These are phyloP conservation scores for Lentinula sp. DNA, from an alignment of 768 basidiomycete species.

Conservation along the genomic window DNA sequence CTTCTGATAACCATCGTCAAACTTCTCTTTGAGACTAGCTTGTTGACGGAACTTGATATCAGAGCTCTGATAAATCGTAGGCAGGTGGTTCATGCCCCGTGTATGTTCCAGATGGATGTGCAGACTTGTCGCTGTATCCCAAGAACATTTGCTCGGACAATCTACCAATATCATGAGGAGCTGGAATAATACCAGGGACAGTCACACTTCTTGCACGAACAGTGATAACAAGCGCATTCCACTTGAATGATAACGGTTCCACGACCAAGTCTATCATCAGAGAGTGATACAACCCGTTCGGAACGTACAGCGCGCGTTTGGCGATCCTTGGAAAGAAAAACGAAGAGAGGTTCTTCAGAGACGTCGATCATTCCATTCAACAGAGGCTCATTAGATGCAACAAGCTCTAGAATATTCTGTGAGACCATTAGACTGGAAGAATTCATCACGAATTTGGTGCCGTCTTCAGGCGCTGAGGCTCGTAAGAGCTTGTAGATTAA, in stretches of 20 bases:
- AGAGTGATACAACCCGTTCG: not conserved
- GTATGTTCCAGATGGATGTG: not conserved
- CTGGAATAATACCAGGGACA: not conserved
- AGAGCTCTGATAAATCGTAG: not conserved
- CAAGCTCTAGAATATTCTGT: too few species aligned
- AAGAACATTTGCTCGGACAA: not conserved
- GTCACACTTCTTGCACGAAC: too few species aligned
- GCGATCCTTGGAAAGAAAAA: too few species aligned
- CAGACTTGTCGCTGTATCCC: not conserved
- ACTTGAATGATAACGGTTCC: not conserved
- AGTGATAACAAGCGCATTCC: not conserved
- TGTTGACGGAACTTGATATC: not conserved
- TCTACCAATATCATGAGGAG: too few species aligned
- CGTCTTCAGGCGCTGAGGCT: not conserved
- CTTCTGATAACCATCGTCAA: not conserved
- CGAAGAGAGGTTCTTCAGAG: too few species aligned
- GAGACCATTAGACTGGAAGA: too few species aligned
- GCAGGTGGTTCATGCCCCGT: not conserved
- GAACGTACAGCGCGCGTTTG: not conserved
- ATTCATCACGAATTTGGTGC: too few species aligned
- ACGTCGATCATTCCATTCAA: too few species aligned
- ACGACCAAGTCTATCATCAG: not conserved
- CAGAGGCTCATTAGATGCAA: too few species aligned
- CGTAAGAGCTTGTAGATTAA: too few species aligned
- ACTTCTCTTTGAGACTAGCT: not conserved